phyloP scores from a whole-genome alignment of 306 rosid species.

The Arachis stenosperma region DNA sequence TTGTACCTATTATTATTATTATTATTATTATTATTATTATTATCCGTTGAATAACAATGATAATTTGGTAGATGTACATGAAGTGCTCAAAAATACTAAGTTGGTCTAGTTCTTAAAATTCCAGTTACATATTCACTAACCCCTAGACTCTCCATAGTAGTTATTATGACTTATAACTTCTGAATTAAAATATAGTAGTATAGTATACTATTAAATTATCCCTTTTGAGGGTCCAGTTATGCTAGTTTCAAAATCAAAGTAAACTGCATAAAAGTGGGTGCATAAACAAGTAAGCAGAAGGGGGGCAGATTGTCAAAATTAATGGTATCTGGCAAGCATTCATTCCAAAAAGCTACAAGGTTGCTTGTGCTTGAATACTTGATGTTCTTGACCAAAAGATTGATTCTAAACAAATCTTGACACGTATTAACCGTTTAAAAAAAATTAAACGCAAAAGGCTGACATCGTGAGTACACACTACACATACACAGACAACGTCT shows the following conservation, averaged over 20 bases:
- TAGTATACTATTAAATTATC: neutral
- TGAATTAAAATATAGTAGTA: too few relatives aligned
- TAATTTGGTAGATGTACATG: constrained; percentile 13
- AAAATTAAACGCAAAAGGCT: constrained; percentile 2
- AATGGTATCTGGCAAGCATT: constrained; percentile 17
- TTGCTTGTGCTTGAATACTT: constrained; percentile 25
- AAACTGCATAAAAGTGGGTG: constrained; percentile 2
- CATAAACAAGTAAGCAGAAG: constrained; percentile 6
- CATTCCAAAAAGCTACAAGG: constrained; percentile 4
- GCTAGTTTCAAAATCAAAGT: neutral
- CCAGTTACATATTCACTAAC: neutral
- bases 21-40: neutral
- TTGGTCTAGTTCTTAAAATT: neutral
- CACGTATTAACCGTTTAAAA: neutral
- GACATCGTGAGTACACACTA: neutral
- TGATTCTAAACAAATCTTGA: constrained; percentile 1
- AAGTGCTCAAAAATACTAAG: constrained; percentile 21
- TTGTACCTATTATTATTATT: constrained; percentile 22
- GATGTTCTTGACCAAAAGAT: constrained; percentile 4
- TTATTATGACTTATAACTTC: neutral
- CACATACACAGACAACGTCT: too few relatives aligned
- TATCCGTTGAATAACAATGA: constrained; percentile 27
- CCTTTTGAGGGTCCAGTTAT: neutral
- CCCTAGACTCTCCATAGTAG: constrained; percentile 4
- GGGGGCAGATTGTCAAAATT: neutral